Evolutionary conservation across 23 red algal species (phyloP).

Genomic region (Gracilariopsis chorda): DNA sequence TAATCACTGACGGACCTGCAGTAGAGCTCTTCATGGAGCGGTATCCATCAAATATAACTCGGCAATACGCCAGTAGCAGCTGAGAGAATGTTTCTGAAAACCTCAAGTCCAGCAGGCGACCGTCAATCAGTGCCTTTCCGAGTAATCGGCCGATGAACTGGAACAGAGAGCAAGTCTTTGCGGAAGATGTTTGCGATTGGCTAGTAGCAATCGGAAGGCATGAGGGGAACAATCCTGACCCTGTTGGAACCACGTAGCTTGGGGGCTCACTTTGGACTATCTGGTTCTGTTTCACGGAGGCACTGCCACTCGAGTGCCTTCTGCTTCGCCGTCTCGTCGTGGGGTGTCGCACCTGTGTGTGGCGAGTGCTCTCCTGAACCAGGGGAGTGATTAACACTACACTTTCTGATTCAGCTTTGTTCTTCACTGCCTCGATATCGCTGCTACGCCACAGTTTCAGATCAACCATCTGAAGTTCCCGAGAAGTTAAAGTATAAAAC

Average conservation of each 20-base stretch:
- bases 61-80: conserved; percentile 66
- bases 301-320: background rate
- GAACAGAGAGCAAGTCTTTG: conserved; percentile 63
- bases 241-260: conserved; percentile 82
- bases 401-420: conserved; percentile 5
- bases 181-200: background rate
- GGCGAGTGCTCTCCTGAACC: background rate
- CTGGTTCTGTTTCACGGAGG: background rate
- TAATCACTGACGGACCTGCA: background rate
- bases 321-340: conserved; percentile 25
- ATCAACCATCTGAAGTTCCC: conserved; percentile 89
- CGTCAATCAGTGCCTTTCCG: conserved; percentile 95
- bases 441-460: conserved; percentile 78
- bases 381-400: background rate
- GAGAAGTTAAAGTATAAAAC: conserved; percentile 92
- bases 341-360: background rate
- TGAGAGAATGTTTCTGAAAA: conserved; percentile 73
- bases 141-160: conserved; percentile 83
- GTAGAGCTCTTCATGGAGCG: background rate
- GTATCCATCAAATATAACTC: conserved; percentile 6
- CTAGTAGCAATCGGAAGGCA: conserved; percentile 7
- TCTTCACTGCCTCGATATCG: background rate
- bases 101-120: conserved; percentile 89
- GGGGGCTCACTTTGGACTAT: background rate
- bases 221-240: conserved; percentile 79